Evolutionary conservation across 2,329 filamentous ascomycete species (phyloP).

Genomic region (Arthrobotrys sinensis): DNA sequence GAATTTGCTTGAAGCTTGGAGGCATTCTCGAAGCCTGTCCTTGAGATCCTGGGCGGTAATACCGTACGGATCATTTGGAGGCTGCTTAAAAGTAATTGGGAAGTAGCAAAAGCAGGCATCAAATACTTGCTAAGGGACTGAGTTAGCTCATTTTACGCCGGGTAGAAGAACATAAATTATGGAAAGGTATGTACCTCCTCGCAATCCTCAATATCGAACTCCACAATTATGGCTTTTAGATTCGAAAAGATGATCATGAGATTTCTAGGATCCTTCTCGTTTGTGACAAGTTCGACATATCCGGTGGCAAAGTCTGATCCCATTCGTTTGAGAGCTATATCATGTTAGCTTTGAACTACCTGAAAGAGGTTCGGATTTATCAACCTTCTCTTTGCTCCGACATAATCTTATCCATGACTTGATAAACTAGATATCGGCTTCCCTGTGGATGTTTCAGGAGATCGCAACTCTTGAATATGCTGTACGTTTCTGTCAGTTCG

Average conservation of each 20-base stretch:
- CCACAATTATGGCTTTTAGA: slow-evolving; percentile 77
- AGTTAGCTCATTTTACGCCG: slow-evolving; percentile 3
- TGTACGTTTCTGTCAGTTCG: slow-evolving; percentile 63
- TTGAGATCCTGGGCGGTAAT: slow-evolving; percentile 80
- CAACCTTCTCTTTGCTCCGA: slow-evolving; percentile 74
- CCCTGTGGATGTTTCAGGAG: slow-evolving; percentile 76
- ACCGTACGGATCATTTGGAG: slow-evolving; percentile 78
- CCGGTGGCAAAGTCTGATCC: slow-evolving; percentile 75
- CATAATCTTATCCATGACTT: slow-evolving; percentile 76
- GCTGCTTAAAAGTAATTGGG: slow-evolving; percentile 79
- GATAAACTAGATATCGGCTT: slow-evolving; percentile 77
- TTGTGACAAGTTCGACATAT: slow-evolving; percentile 77
- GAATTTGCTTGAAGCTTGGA: slow-evolving; percentile 75
- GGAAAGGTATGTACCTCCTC: slow-evolving; percentile 70
- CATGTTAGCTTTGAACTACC: slow-evolving; percentile 35
- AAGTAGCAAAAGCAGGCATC: slow-evolving; percentile 81
- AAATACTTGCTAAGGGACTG: slow-evolving; percentile 70
- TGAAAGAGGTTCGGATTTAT: slow-evolving; percentile 1
- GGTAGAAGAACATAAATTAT: neutral
- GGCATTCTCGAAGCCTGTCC: slow-evolving; percentile 75
- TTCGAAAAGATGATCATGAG: slow-evolving; percentile 80
- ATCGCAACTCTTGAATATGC: slow-evolving; percentile 72
- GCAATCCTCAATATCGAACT: slow-evolving; percentile 76
- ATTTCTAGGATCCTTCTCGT: slow-evolving; percentile 79
- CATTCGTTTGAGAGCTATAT: slow-evolving; percentile 71